Percentiles rank a stretch among this genome's conserved stretches.
Conservation (phyloP, 805 yeast genomes). For the Nakazawaea ishiwadae region DNA sequence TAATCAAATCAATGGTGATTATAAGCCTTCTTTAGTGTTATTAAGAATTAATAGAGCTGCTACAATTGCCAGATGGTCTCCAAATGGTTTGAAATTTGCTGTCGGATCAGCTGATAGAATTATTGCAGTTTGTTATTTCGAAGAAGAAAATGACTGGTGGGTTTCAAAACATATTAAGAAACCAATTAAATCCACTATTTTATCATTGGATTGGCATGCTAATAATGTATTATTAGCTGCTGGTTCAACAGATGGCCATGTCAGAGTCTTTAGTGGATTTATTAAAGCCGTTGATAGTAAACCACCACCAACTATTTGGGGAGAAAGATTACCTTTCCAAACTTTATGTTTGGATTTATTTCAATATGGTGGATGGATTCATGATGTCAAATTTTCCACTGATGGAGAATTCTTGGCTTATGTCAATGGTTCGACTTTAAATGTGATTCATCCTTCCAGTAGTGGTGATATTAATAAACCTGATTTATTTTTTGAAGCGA, state of each 20-base stretch:
- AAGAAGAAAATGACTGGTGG: conserved; percentile 99
- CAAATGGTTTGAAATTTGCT: conserved; percentile 91
- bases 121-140: conserved; percentile 94
- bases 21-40: conserved; percentile 86
- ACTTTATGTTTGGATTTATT: conserved; percentile 80
- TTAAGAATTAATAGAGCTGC: conserved; percentile 95
- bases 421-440: conserved; percentile 79
- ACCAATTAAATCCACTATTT: conserved; percentile 85
- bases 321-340: conserved; percentile 90
- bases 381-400: conserved; percentile 83
- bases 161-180: conserved; percentile 94
- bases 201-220: conserved; percentile 88
- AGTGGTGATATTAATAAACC: conserved; percentile 56
- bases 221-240: conserved; percentile 83
- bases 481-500: conserved; percentile 53
- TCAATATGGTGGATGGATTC: conserved; percentile 82
- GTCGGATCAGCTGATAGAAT: conserved; percentile 95
- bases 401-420: conserved; percentile 70
- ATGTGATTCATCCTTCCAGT: conserved; percentile 61
- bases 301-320: conserved; percentile 86
- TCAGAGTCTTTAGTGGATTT: conserved; percentile 83
- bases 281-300: conserved; percentile 84
- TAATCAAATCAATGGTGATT: conserved; percentile 54
- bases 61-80: conserved; percentile 92
- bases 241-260: conserved; percentile 93